Base-by-base conservation (phyloP, 2,329 filamentous ascomycete species). In the Botryotinia narcissicola region DNA sequence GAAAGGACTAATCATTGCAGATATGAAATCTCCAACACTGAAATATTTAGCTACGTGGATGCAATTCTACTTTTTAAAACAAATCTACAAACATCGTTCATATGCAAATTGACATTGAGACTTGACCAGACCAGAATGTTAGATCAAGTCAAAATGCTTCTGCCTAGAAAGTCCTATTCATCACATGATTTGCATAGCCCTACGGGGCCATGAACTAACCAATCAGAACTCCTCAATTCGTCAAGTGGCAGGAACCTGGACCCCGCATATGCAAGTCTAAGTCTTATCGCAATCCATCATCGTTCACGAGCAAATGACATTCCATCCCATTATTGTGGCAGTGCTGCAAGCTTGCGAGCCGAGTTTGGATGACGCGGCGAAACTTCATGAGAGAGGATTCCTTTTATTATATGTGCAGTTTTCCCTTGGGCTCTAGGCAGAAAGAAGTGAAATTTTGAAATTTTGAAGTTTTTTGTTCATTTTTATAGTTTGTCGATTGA, bases 1-100 rank as follows among this genome's bases (percentile, higher is more conserved):
- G 77, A 70, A 35, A 69, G 32, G 72, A 74, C 76, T 76, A 74
- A 77, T 63, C 25, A 48, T 32, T 29, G 64, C 22, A 32, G 48
- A 37, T 46, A 22, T 46, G 42, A 16, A 35, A 54, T 68, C 5
- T 54, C n/a, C 7, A 20, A 18, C 14, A 40, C 25, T 18, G 60
- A 4, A 62, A n/a, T 18, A 18, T 22, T 40, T 68, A 57, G 48
- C 9, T 54, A 54, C 22, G 16, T 54, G 22, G 57, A 68, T 40
- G 42, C 12, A 29, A 22, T 54, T n/a, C n/a, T 68, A 29, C 3
- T 2, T 42, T 57, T 14, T 29, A 1, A 54, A 42, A 29, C 25
- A 29, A 54, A n/a, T 62, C 40, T 42, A 8, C 12, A 10, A 16
- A 10, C 16, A 62, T 46, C 22, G 9, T 64, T 25, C 29, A 25